Evolutionary conservation across 495 filamentous ascomycete species (phyloP).

Genomic region (Aspergillus panamensis): DNA sequence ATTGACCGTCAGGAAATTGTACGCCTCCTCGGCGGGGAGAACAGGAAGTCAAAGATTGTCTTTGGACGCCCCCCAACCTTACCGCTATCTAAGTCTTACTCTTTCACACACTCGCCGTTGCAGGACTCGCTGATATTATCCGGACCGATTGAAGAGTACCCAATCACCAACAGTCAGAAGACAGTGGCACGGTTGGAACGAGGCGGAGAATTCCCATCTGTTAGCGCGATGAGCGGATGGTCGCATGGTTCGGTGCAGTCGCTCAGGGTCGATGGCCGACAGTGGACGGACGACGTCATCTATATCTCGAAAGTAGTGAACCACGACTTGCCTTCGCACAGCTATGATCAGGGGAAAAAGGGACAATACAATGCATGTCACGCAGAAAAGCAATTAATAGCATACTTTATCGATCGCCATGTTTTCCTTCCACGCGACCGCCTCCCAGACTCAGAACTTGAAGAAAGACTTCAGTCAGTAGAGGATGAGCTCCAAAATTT

Average conservation of each 20-base stretch:
- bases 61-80: conserved; percentile 6
- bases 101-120: conserved; percentile 6
- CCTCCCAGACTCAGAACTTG: conserved; percentile 1
- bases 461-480: background rate
- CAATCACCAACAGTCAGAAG: conserved; percentile 5
- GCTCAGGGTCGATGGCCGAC: conserved; percentile 8
- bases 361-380: conserved; percentile 19
- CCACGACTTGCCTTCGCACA: conserved; percentile 6
- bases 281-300: conserved; percentile 16
- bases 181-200: conserved; percentile 15
- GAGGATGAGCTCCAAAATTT: conserved; percentile 5
- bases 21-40: conserved; percentile 13
- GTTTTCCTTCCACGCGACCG: conserved; percentile 17
- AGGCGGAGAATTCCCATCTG: conserved; percentile 5
- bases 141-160: conserved; percentile 14
- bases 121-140: conserved; percentile 7
- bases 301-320: conserved; percentile 10
- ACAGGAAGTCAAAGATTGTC: conserved; percentile 13
- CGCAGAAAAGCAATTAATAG: conserved; percentile 20
- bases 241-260: conserved; percentile 1
- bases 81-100: conserved; percentile 6
- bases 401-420: conserved; percentile 21
- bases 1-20: conserved; percentile 16
- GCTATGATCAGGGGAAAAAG: conserved; percentile 8
- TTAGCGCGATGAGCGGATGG: conserved; percentile 15